phyloP scores from a whole-genome alignment of 2,329 filamentous ascomycete genomes.

The Daldinia eschscholtzii region DNA sequence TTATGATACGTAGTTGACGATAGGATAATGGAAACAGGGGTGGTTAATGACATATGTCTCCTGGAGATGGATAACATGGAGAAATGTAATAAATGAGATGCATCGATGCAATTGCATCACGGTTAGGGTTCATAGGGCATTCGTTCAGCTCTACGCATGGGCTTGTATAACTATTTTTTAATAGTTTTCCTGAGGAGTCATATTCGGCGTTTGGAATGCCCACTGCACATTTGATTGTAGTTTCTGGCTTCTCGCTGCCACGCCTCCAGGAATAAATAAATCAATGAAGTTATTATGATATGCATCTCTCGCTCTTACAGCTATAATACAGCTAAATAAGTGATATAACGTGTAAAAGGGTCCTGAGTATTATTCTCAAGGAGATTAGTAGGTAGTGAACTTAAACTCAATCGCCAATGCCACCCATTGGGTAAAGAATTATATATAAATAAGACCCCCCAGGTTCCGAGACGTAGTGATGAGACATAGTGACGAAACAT shows the following conservation, averaged over 20 bases:
- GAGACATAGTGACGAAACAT: not conserved
- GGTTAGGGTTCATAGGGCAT: constrained; percentile 23
- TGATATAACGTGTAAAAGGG: not conserved
- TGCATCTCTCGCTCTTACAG: not conserved
- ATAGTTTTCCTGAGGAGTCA: constrained; percentile 15
- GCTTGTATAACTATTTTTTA: constrained; percentile 11
- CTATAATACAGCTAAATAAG: not conserved
- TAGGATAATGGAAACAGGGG: constrained; percentile 37
- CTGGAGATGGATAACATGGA: not conserved
- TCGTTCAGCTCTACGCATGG: constrained; percentile 15
- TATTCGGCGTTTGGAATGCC: constrained; percentile 3
- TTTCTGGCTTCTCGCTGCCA: constrained; percentile 4
- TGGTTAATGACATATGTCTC: not conserved
- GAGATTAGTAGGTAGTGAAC: not conserved
- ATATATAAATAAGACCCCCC: too few species aligned
- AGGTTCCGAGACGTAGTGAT: not conserved
- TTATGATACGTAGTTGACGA: constrained; percentile 43
- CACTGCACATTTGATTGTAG: constrained; percentile 15
- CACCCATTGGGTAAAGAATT: not conserved
- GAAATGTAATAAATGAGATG: constrained; percentile 17
- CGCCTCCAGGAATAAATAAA: constrained; percentile 14
- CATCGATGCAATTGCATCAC: constrained; percentile 28
- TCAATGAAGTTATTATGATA: constrained; percentile 28
- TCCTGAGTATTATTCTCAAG: not conserved
- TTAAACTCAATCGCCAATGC: not conserved